Percentiles rank a stretch among this genome's conserved stretches.
phyloP scores from a whole-genome alignment of 2,329 filamentous ascomycete genomes.

The Fusarium verticillioides region DNA sequence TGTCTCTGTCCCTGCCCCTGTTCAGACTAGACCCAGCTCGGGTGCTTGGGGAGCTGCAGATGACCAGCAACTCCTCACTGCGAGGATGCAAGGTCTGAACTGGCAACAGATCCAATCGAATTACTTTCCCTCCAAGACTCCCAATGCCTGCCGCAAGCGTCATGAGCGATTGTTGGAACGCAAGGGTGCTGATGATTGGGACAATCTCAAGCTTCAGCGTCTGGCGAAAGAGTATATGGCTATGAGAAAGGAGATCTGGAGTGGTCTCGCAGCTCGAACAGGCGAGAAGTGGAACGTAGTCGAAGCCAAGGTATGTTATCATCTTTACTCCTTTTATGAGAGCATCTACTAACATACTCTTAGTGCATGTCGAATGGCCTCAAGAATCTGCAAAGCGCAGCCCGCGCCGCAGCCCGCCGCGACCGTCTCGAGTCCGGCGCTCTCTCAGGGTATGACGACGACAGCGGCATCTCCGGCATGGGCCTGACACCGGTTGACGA shows the following conservation, averaged over 20 bases:
- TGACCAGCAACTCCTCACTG: slow-evolving; percentile 77
- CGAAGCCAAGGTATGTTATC: slow-evolving; percentile 66
- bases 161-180: slow-evolving; percentile 87
- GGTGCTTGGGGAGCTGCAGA: slow-evolving; percentile 79
- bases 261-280: slow-evolving; percentile 73
- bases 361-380: slow-evolving; percentile 87
- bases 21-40: slow-evolving; percentile 67
- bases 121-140: slow-evolving; percentile 80
- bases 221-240: slow-evolving; percentile 83
- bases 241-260: slow-evolving; percentile 85
- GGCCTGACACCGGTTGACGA: slow-evolving; percentile 69
- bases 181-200: slow-evolving; percentile 80
- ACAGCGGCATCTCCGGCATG: slow-evolving; percentile 75
- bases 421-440: slow-evolving; percentile 65
- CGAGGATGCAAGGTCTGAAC: slow-evolving; percentile 80
- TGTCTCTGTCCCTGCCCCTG: slow-evolving; percentile 52
- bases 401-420: slow-evolving; percentile 73
- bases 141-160: slow-evolving; percentile 89
- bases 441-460: slow-evolving; percentile 69
- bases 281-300: slow-evolving; percentile 86
- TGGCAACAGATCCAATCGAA: slow-evolving; percentile 83
- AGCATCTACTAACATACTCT: not conserved
- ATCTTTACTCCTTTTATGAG: not conserved
- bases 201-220: slow-evolving; percentile 77
- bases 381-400: slow-evolving; percentile 80